A percentile compares a stretch with the other conserved stretches of the same genome.
Conservation (phyloP, 208 protist genomes). For the Crithidia thermophila region DNA sequence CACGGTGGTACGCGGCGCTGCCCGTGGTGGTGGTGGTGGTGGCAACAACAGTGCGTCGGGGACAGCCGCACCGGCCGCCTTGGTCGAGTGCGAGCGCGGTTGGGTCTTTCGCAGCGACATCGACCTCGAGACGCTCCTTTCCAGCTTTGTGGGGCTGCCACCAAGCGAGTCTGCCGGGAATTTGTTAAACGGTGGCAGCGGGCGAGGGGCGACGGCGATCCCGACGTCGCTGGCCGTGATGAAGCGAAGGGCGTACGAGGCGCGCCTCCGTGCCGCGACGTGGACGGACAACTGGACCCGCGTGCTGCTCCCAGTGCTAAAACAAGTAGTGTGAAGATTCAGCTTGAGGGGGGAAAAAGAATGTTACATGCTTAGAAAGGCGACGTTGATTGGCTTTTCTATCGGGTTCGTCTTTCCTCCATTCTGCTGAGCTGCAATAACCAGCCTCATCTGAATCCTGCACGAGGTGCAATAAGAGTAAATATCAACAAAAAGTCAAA, state of each 20-base stretch:
- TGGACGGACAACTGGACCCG: conserved; percentile 74
- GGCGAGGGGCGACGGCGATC: background rate
- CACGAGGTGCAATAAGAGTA: too few species aligned
- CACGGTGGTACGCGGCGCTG: conserved; percentile 17
- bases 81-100: conserved; percentile 55
- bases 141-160: conserved; percentile 41
- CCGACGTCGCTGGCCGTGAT: conserved; percentile 31
- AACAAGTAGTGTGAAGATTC: conserved; percentile 29
- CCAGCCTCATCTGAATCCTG: too few species aligned
- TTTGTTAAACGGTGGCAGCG: background rate
- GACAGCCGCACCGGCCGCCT: conserved; percentile 4
- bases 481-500: too few species aligned
- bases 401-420: too few species aligned
- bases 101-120: conserved; percentile 64
- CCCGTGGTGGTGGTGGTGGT: background rate
- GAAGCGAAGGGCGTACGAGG: conserved; percentile 32
- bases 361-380: background rate
- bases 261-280: conserved; percentile 31
- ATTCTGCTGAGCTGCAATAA: too few species aligned
- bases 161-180: background rate
- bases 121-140: conserved; percentile 62
- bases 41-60: conserved; percentile 17
- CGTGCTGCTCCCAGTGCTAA: conserved; percentile 47
- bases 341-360: background rate
- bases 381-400: too few species aligned